A percentile compares a stretch with the other conserved stretches of the same genome.
phyloP scores from a whole-genome alignment of 805 yeast genomes.

The Yamadazyma philogaea region DNA sequence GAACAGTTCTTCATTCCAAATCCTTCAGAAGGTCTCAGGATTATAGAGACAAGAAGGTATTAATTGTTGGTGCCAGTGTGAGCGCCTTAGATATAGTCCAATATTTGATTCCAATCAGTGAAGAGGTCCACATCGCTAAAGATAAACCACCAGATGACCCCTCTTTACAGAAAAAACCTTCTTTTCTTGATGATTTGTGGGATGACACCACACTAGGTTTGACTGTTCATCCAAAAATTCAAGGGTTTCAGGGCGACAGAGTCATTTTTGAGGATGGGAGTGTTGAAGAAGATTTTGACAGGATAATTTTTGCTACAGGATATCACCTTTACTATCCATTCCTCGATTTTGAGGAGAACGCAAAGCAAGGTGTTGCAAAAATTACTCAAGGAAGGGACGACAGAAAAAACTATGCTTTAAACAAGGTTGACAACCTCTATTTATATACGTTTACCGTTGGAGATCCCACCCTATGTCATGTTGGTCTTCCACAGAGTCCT shows the following conservation, averaged over 20 bases:
- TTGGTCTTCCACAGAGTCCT: constrained; percentile 40
- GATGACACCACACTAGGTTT: constrained; percentile 25
- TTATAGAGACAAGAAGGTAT: constrained; percentile 36
- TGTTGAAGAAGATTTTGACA: constrained; percentile 26
- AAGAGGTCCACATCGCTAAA: constrained; percentile 21
- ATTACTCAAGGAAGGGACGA: neutral
- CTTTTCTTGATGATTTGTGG: constrained; percentile 25
- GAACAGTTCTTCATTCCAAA: constrained; percentile 54
- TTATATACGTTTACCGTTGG: constrained; percentile 33
- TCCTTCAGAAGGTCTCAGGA: constrained; percentile 46
- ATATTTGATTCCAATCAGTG: constrained; percentile 27
- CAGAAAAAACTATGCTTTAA: constrained; percentile 30
- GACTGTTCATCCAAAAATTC: constrained; percentile 25
- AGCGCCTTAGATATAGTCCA: constrained; percentile 41
- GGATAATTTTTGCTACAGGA: constrained; percentile 49
- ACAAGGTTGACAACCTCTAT: constrained; percentile 37
- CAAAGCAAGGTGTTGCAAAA: constrained; percentile 21
- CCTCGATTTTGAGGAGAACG: constrained; percentile 1
- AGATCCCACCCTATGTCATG: constrained; percentile 41
- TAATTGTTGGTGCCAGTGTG: constrained; percentile 41
- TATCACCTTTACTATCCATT: constrained; percentile 25
- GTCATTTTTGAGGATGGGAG: constrained; percentile 26
- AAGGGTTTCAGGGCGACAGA: constrained; percentile 17
- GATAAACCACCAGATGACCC: neutral
- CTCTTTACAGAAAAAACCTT: neutral